Conservation (phyloP, 495 filamentous ascomycete genomes). For the Daldinia childiae region DNA sequence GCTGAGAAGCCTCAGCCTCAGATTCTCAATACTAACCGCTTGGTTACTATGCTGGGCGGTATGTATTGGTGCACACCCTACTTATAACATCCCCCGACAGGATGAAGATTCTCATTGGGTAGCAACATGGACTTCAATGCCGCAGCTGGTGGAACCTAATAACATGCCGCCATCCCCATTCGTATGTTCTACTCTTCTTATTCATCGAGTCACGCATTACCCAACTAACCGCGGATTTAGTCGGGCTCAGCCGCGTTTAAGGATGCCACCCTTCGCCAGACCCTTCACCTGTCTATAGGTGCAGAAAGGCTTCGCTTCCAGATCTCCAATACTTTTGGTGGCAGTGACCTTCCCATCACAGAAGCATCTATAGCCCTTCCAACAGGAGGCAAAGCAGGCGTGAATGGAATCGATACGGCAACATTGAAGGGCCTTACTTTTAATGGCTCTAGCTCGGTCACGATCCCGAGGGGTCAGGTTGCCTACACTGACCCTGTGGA, state of each 20-base stretch:
- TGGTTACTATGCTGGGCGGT: constrained; percentile 38
- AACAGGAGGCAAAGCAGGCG: constrained; percentile 59
- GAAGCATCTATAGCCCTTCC: constrained; percentile 67
- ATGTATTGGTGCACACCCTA: constrained; percentile 29
- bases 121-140: constrained; percentile 72
- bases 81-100: constrained; percentile 29
- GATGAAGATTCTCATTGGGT: constrained; percentile 66
- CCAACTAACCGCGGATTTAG: constrained; percentile 29
- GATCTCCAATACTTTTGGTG: constrained; percentile 74
- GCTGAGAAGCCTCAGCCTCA: constrained; percentile 32
- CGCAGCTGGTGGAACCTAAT: constrained; percentile 68
- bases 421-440: constrained; percentile 66
- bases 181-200: constrained; percentile 51
- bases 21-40: constrained; percentile 21
- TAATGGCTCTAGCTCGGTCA: constrained; percentile 58
- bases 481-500: constrained; percentile 72
- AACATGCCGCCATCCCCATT: constrained; percentile 70
- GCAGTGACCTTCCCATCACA: constrained; percentile 67
- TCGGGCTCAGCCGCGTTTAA: constrained; percentile 44
- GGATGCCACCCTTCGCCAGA: constrained; percentile 74
- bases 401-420: constrained; percentile 58
- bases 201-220: neutral
- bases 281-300: constrained; percentile 66
- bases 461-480: constrained; percentile 66
- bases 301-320: constrained; percentile 67